Conservation (phyloP, 2,329 filamentous ascomycete genomes). For the Dactylellina leptospora region DNA sequence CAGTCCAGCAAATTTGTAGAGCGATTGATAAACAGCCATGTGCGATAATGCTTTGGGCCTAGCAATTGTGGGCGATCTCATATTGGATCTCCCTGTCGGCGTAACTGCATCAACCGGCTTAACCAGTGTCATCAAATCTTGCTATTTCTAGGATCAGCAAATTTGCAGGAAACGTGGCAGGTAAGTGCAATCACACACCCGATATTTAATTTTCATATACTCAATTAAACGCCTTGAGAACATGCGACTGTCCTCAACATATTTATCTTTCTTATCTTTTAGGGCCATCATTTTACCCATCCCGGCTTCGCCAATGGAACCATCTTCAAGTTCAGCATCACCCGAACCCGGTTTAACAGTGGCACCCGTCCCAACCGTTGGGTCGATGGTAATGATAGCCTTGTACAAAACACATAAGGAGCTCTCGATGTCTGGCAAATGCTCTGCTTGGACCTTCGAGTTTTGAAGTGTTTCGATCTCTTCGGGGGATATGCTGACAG, state of each 20-base stretch:
- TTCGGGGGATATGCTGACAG: slow-evolving; percentile 81
- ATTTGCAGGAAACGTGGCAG: slow-evolving; percentile 48
- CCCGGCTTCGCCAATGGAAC: slow-evolving; percentile 68
- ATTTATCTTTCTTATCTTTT: slow-evolving; percentile 92
- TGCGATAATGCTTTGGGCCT: slow-evolving; percentile 34
- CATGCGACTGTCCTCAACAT: slow-evolving; percentile 75
- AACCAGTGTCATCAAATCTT: slow-evolving; percentile 48
- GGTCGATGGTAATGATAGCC: slow-evolving; percentile 92
- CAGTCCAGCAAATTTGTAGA: slow-evolving; percentile 89
- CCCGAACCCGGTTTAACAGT: slow-evolving; percentile 64
- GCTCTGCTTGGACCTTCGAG: slow-evolving; percentile 61
- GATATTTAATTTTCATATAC: slow-evolving; percentile 83
- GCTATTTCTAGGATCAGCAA: slow-evolving; percentile 16
- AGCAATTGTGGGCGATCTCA: slow-evolving; percentile 69
- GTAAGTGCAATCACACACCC: slow-evolving; percentile 68
- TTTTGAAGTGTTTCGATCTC: slow-evolving; percentile 74
- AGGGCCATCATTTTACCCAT: slow-evolving; percentile 88
- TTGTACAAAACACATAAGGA: slow-evolving; percentile 84
- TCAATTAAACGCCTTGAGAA: slow-evolving; percentile 83
- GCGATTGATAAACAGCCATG: slow-evolving; percentile 55
- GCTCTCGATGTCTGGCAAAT: slow-evolving; percentile 78
- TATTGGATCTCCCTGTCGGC: slow-evolving; percentile 70
- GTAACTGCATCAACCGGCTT: slow-evolving; percentile 62
- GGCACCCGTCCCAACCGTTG: slow-evolving; percentile 73
- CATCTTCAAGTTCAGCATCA: slow-evolving; percentile 25